Percentiles rank a stretch among this genome's conserved stretches.
Conservation (phyloP, 108 stramenopile genomes). For the Pseudonitzschia delicatissima region DNA sequence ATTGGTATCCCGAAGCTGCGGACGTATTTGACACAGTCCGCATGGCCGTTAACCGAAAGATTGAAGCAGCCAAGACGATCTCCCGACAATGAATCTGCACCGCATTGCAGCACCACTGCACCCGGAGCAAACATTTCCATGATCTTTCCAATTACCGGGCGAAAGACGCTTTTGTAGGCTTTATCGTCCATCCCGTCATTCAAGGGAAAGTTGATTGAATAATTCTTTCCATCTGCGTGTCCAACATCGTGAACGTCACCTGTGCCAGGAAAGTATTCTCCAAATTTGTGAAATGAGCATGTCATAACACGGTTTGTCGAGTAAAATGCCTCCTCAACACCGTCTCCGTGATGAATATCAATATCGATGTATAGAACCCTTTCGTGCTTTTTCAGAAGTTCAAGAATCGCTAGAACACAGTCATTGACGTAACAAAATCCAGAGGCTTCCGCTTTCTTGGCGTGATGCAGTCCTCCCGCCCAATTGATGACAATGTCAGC, state of each 20-base stretch:
- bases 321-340: conserved; percentile 98
- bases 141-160: conserved; percentile 93
- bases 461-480: conserved; percentile 99
- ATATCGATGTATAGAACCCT: conserved; percentile 99
- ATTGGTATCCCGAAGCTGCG: conserved; percentile 93
- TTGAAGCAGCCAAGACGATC: conserved; percentile 99
- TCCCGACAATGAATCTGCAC: conserved; percentile 95
- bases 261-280: conserved; percentile 96
- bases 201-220: conserved; percentile 98
- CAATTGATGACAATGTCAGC: conserved; percentile 98
- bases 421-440: conserved; percentile 99
- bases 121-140: conserved; percentile 95
- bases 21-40: conserved; percentile 91
- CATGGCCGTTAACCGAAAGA: conserved; percentile 93
- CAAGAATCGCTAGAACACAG: conserved; percentile 97
- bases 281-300: conserved; percentile 97
- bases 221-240: conserved; percentile 92
- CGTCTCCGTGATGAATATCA: conserved; percentile 99
- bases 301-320: conserved; percentile 99
- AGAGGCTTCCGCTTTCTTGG: conserved; percentile 97
- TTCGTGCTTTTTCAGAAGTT: conserved; percentile 97
- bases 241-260: conserved; percentile 87
- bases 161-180: conserved; percentile 80
- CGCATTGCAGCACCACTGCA: conserved; percentile 98
- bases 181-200: conserved; percentile 95